phyloP scores from a whole-genome alignment of 192 early-diverging fungal species.

The Entophlyctis luteolus region DNA sequence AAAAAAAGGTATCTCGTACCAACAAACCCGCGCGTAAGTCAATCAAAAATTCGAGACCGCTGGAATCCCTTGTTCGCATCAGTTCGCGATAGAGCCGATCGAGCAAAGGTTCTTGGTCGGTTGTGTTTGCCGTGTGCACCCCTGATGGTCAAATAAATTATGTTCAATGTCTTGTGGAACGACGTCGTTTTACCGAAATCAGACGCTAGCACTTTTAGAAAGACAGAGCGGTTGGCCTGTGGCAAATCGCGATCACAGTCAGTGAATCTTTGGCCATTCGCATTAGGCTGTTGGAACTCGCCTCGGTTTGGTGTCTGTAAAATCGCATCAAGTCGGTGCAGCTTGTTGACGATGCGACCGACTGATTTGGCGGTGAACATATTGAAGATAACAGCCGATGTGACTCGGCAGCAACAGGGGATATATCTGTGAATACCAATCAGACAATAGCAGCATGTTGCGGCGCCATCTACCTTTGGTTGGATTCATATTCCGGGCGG shows the following conservation, averaged over 20 bases:
- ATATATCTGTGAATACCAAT: too few species aligned
- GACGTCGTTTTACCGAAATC: conserved; percentile 13
- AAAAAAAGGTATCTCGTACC: conserved; percentile 30
- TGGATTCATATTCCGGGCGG: too few species aligned
- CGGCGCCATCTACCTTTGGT: too few species aligned
- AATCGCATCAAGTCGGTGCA: background rate
- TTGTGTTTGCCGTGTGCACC: background rate
- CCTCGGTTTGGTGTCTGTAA: background rate
- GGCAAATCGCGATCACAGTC: too few species aligned
- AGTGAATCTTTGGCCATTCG: too few species aligned
- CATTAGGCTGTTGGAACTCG: too few species aligned
- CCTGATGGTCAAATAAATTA: background rate
- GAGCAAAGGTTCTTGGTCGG: conserved; percentile 49
- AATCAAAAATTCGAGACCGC: conserved; percentile 76
- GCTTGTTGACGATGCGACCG: background rate
- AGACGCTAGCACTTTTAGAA: conserved; percentile 23
- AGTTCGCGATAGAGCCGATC: conserved; percentile 70
- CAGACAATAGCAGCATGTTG: too few species aligned
- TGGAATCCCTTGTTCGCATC: conserved; percentile 71
- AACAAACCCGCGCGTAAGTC: conserved; percentile 74
- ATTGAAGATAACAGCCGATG: background rate
- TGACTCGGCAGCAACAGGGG: background rate
- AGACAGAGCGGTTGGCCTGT: conserved; percentile 9
- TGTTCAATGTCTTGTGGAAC: background rate
- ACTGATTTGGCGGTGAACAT: too few species aligned